phyloP scores from a whole-genome alignment of 1,284 basidiomycete genomes.

The Heliocybe sulcata region DNA sequence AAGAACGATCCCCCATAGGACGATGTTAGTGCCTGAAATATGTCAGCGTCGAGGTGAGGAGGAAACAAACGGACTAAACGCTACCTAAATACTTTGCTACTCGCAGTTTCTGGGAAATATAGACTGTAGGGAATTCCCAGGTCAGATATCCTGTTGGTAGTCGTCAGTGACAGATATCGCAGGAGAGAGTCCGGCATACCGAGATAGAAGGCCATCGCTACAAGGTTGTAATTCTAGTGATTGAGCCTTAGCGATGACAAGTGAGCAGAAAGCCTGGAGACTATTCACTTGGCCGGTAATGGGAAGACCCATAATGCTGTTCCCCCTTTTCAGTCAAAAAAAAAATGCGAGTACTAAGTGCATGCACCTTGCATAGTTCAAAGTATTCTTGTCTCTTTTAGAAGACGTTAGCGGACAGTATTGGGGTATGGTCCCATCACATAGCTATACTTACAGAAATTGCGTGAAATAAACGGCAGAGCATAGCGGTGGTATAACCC shows the following conservation, averaged over 20 bases:
- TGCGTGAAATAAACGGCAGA: constrained; percentile 64
- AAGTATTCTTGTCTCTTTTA: constrained; percentile 56
- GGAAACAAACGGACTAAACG: background rate
- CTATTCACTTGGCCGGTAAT: constrained; percentile 46
- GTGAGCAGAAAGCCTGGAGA: background rate
- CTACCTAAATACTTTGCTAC: constrained; percentile 57
- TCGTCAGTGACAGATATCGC: background rate
- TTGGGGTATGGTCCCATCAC: background rate
- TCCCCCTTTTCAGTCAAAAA: background rate
- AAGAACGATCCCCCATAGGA: constrained; percentile 55
- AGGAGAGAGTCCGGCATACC: constrained; percentile 23
- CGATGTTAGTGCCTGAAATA: constrained; percentile 44
- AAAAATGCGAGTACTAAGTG: background rate
- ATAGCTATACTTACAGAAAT: constrained; percentile 38
- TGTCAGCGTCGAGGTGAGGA: background rate
- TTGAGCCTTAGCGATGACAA: constrained; percentile 6
- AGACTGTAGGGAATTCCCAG: constrained; percentile 64
- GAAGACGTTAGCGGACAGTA: background rate
- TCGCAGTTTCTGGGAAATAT: constrained; percentile 55
- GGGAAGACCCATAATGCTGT: constrained; percentile 59
- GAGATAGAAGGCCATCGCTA: constrained; percentile 59
- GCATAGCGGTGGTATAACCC: constrained; percentile 51
- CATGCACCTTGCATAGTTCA: constrained; percentile 56
- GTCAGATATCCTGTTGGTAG: constrained; percentile 40
- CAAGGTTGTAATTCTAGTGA: constrained; percentile 48